Evolutionary conservation across 2,329 filamentous ascomycete genomes (phyloP).

Genomic region (Apiospora sp.): DNA sequence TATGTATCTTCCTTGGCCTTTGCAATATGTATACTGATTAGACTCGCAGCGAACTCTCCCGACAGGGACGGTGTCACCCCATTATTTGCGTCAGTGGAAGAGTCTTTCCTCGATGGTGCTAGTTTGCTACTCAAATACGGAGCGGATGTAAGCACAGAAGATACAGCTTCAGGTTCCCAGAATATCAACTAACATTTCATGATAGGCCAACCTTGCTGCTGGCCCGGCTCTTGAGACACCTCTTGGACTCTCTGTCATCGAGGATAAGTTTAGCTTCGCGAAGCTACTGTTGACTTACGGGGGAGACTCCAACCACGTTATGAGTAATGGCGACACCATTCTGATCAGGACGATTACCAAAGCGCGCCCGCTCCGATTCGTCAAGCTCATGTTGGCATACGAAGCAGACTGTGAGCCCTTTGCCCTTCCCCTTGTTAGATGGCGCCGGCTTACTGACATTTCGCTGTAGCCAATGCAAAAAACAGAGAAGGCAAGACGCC

Average conservation of each 20-base stretch:
- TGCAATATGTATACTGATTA: not conserved
- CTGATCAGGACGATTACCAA: conserved; percentile 68
- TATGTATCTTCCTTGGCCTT: not conserved
- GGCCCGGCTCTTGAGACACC: conserved; percentile 63
- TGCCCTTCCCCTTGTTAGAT: not conserved
- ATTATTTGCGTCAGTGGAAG: conserved; percentile 58
- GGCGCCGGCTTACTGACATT: not conserved
- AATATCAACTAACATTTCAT: conserved; percentile 33
- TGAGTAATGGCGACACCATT: conserved; percentile 65
- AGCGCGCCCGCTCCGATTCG: conserved; percentile 59
- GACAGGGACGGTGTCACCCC: conserved; percentile 60
- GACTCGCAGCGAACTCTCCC: conserved; percentile 49
- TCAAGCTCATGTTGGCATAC: conserved; percentile 67
- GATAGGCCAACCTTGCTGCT: conserved; percentile 57
- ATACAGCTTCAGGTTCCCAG: not conserved
- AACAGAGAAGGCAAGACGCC: conserved; percentile 69
- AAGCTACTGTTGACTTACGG: conserved; percentile 69
- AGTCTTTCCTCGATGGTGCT: conserved; percentile 63
- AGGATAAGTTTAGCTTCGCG: conserved; percentile 63
- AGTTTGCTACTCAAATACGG: conserved; percentile 70
- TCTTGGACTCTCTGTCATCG: conserved; percentile 57
- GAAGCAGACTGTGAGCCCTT: conserved; percentile 52
- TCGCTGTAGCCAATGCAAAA: conserved; percentile 58
- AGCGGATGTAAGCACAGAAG: conserved; percentile 40
- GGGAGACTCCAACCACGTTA: conserved; percentile 62